Percentiles rank a stretch among this genome's conserved stretches.
phyloP scores from a whole-genome alignment of 441 rosid genomes.

The Jatropha multifida region DNA sequence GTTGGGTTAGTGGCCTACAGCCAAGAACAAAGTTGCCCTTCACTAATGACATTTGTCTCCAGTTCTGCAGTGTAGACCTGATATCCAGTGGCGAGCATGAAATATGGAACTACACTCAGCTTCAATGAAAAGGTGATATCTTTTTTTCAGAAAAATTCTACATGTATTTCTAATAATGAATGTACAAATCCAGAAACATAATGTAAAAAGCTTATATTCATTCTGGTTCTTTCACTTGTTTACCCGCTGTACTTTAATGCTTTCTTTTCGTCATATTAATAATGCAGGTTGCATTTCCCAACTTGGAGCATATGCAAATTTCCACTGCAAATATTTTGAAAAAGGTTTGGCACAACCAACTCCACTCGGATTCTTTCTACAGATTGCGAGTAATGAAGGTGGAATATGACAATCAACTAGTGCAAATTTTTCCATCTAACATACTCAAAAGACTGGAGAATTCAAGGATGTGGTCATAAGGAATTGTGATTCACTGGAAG shows the following conservation, averaged over 20 bases:
- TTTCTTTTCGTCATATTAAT: not conserved
- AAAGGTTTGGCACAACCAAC: slow-evolving; percentile 21
- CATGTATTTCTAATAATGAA: too few relatives aligned
- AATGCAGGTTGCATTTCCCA: slow-evolving; percentile 23
- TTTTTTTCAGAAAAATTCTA: not conserved
- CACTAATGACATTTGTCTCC: not conserved
- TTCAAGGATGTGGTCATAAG: not conserved
- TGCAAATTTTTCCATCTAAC: slow-evolving; percentile 7
- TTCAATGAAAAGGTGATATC: slow-evolving; percentile 12
- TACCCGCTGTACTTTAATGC: not conserved
- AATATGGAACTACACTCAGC: not conserved
- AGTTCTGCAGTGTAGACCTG: not conserved
- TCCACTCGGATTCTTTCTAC: slow-evolving; percentile 15
- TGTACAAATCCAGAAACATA: not conserved
- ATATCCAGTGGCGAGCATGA: not conserved
- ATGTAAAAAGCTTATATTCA: not conserved
- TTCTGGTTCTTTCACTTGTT: not conserved
- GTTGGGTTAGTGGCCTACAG: slow-evolving; percentile 8
- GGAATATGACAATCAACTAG: not conserved
- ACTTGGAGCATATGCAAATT: slow-evolving; percentile 2
- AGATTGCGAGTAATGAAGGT: not conserved
- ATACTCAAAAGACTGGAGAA: slow-evolving; percentile 8
- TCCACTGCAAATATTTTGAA: slow-evolving; percentile 5
- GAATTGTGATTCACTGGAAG: slow-evolving; percentile 22
- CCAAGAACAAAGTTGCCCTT: not conserved